phyloP scores from a whole-genome alignment of 345 rosid genomes.

The Rhizophora mangle region DNA sequence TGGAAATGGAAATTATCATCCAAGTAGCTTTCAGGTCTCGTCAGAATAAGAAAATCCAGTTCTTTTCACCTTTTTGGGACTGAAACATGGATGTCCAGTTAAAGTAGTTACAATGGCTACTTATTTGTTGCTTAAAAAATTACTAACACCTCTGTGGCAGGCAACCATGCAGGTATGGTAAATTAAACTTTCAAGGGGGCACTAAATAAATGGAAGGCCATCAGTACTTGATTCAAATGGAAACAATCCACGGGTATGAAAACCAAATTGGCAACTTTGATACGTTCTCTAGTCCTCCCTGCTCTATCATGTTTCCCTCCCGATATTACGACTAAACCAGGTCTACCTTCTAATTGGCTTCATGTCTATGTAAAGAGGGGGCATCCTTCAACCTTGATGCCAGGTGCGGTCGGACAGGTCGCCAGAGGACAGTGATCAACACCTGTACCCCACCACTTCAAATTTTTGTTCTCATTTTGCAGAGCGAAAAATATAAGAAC shows the following conservation, averaged over 20 bases:
- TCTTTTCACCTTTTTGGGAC: no score
- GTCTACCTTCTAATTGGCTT: not conserved
- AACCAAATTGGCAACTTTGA: not conserved
- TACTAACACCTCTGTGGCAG: no score
- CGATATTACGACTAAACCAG: slow-evolving; percentile 5
- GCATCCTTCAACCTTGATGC: slow-evolving; percentile 32
- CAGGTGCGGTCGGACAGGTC: slow-evolving; percentile 38
- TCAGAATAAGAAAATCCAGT: no score
- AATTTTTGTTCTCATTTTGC: slow-evolving; percentile 21
- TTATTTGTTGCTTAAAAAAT: no score
- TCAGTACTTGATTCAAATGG: not conserved
- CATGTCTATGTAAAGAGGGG: slow-evolving; percentile 33
- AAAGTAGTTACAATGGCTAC: no score
- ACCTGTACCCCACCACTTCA: slow-evolving; percentile 44
- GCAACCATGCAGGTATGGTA: no score
- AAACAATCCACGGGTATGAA: not conserved
- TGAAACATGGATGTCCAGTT: no score
- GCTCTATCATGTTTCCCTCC: not conserved
- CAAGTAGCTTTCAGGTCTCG: no score
- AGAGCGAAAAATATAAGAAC: slow-evolving; percentile 33
- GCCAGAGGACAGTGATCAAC: slow-evolving; percentile 41
- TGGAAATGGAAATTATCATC: no score
- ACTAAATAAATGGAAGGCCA: not conserved
- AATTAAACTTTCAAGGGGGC: no score
- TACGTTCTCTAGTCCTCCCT: not conserved